Evolutionary conservation across 768 basidiomycete genomes (phyloP), one percentile per base, ranked within the genome.

Genomic region (Leccinum boreale): DNA sequence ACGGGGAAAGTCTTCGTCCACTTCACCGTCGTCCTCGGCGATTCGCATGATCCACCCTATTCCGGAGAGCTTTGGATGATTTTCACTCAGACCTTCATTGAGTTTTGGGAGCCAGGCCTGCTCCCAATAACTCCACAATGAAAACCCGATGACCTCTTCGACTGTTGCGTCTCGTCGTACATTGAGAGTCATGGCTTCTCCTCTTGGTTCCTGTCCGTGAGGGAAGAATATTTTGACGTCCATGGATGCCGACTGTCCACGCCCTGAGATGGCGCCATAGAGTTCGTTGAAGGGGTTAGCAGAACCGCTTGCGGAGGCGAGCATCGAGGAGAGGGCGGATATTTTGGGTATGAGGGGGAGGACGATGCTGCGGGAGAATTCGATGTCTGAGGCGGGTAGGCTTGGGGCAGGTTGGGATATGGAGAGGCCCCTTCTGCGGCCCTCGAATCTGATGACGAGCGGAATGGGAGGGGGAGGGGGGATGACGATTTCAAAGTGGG

Each of bases 1-100:
- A 96, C 95, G 90, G 23, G 96, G 97, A 68, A 95, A 98, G 75
- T 99, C 97, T 70, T 98, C 97, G 69, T 99, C 97, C 1, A 98
- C 93, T 71, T 98, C 96, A 15, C 97, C 97, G 70, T 98, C 95
- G 47, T 94, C 92, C 66, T 99, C 97, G 1, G 94, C 91, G 55
- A 98, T 94, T 58, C 93, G 78, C 74, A 99, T 71, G 39, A 92
- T 87, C 96, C 97, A 99, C 1, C 92, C 94, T 4, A 90, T 78
- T 0, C 92, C 89, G 47, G 85, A 88, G 50, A 92, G 75, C 65
- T 81, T 85, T 33, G 82, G 79, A 60, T 91, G 87, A 26, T 84
- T 81, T 59, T 84, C 84, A 35, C 70, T 76, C 52, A 86, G 60
- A 21, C 79, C 87, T 52, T 88, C 87, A 60, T 90, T 85, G 19